These are phyloP conservation scores for Thielaviopsis populi DNA, from an alignment of 2,329 filamentous ascomycete genomes.

Conservation along the genomic window DNA sequence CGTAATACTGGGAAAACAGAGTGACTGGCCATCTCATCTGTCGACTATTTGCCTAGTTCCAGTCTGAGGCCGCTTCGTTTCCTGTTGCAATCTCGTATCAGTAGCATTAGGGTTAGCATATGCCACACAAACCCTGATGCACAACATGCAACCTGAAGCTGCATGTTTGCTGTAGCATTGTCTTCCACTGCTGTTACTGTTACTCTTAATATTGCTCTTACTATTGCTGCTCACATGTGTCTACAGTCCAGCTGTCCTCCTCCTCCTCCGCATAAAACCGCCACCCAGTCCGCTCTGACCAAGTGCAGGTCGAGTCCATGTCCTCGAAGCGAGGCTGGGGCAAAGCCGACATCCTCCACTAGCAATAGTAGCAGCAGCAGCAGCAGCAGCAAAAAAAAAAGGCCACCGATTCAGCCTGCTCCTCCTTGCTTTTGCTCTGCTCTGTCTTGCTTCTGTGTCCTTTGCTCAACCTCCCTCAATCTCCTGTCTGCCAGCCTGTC, in stretches of 20 bases:
- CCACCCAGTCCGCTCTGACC: conserved; percentile 5
- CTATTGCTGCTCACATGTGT: neutral
- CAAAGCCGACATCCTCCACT: neutral
- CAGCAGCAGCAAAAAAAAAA: neutral
- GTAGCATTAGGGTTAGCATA: neutral
- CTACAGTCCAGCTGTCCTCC: neutral
- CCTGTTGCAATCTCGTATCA: conserved; percentile 1
- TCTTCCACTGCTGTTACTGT: neutral
- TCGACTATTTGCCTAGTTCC: neutral
- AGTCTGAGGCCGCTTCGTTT: neutral
- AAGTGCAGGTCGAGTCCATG: neutral
- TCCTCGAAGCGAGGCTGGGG: conserved; percentile 1
- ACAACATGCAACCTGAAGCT: neutral
- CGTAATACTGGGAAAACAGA: neutral
- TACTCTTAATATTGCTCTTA: too few relatives aligned
- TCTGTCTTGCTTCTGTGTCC: neutral
- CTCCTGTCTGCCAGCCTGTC: neutral
- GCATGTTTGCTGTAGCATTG: neutral
- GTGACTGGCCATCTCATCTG: too few relatives aligned
- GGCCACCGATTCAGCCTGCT: neutral
- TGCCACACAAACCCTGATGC: neutral
- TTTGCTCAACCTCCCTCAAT: neutral
- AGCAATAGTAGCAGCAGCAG: neutral
- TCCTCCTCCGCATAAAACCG: neutral
- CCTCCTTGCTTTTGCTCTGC: neutral